Evolutionary conservation across 2,329 filamentous ascomycete genomes (phyloP).

Genomic region (Cercospora canescens): DNA sequence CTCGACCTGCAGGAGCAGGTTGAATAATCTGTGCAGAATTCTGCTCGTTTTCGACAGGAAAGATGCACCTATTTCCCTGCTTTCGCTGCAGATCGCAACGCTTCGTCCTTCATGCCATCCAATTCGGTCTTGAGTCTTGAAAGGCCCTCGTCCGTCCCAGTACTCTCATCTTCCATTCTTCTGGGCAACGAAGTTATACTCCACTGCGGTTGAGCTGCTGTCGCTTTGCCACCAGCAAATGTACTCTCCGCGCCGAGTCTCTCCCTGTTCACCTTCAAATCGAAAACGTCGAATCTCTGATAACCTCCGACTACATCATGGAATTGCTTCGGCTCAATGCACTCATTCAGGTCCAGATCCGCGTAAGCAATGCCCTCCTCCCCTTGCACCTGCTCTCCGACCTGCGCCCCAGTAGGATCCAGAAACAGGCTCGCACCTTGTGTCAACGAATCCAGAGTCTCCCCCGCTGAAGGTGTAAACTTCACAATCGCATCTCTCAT

Average conservation of each 20-base stretch:
- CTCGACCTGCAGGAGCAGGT: slow-evolving; percentile 45
- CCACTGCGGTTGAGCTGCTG: neutral
- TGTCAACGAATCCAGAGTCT: slow-evolving; percentile 41
- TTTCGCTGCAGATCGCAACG: neutral
- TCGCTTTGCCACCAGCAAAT: neutral
- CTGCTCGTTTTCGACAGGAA: neutral
- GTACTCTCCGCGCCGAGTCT: slow-evolving; percentile 30
- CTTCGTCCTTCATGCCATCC: slow-evolving; percentile 10
- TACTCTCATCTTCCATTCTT: neutral
- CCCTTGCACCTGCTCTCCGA: slow-evolving; percentile 42
- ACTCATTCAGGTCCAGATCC: slow-evolving; percentile 51
- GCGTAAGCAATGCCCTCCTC: slow-evolving; percentile 55
- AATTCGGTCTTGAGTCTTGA: slow-evolving; percentile 3
- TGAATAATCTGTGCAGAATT: neutral
- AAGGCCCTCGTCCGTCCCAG: slow-evolving; percentile 1
- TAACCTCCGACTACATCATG: slow-evolving; percentile 59
- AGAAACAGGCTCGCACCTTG: slow-evolving; percentile 53
- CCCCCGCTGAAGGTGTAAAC: slow-evolving; percentile 21
- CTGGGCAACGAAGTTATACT: neutral
- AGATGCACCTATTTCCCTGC: neutral
- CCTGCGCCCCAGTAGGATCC: slow-evolving; percentile 50
- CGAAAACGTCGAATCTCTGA: slow-evolving; percentile 57
- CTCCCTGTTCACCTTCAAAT: slow-evolving; percentile 50
- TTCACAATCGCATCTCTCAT: slow-evolving; percentile 39
- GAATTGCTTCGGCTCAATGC: slow-evolving; percentile 58